phyloP scores from a whole-genome alignment of 495 filamentous ascomycete species.

The Letharia columbiana region DNA sequence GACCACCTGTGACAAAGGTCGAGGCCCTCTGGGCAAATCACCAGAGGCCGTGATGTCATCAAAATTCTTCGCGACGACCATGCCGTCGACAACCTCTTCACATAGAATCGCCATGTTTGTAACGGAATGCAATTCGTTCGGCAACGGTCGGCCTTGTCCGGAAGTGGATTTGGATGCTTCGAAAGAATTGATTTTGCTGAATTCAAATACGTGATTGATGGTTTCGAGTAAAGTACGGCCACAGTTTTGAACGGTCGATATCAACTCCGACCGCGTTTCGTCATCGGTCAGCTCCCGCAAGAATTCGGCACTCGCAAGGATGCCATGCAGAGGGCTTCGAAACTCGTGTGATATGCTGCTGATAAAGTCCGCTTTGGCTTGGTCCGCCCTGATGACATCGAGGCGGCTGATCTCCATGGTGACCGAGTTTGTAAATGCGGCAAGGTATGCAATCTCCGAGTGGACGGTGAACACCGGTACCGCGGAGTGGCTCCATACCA shows the following conservation, averaged over 20 bases:
- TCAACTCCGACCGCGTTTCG: background rate
- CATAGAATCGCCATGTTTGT: background rate
- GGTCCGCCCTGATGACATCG: constrained; percentile 48
- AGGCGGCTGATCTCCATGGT: constrained; percentile 37
- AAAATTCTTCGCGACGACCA: background rate
- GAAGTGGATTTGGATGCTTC: too few species aligned
- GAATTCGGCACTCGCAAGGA: background rate
- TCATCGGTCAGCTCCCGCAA: background rate
- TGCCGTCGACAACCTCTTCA: background rate
- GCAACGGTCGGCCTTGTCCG: background rate
- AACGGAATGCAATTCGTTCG: background rate
- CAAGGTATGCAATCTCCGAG: background rate
- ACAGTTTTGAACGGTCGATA: background rate
- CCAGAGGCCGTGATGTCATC: background rate
- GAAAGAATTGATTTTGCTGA: background rate
- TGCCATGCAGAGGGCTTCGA: background rate
- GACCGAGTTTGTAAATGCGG: background rate
- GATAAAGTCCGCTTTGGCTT: constrained; percentile 44
- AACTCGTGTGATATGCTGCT: background rate
- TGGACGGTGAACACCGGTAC: background rate
- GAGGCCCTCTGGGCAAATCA: background rate
- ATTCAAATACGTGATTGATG: background rate
- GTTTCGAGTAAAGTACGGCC: background rate
- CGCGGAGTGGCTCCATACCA: background rate
- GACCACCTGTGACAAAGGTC: background rate